These are phyloP conservation scores for Colletotrichum cordylinicola DNA, from an alignment of 2,329 filamentous ascomycete species.

Conservation along the genomic window DNA sequence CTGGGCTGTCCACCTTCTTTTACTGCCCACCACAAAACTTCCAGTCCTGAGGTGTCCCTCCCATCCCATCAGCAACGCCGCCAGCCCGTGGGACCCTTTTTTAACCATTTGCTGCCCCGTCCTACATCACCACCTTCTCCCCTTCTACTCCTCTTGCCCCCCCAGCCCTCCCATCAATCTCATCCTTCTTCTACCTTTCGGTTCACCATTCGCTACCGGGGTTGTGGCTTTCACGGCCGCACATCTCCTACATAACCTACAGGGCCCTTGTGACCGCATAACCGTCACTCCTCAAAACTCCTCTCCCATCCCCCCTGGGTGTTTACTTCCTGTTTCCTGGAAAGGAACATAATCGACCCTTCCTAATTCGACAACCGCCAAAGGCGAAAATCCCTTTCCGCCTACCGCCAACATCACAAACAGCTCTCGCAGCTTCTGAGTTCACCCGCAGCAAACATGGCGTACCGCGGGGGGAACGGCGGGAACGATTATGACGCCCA, in stretches of 20 bases:
- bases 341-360: not conserved
- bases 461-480: slow-evolving; percentile 63
- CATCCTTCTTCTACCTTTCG: slow-evolving; percentile 4
- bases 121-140: slow-evolving; percentile 8
- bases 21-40: not conserved
- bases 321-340: not conserved
- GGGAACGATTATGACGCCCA: slow-evolving; percentile 52
- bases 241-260: slow-evolving; percentile 10
- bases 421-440: not conserved
- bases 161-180: slow-evolving; percentile 15
- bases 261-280: slow-evolving; percentile 9
- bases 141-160: slow-evolving; percentile 19
- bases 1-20: not conserved
- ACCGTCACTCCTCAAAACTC: slow-evolving; percentile 1
- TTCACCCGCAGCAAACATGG: slow-evolving; percentile 41
- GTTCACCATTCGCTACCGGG: slow-evolving; percentile 17
- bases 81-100: slow-evolving; percentile 20
- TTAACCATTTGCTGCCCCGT: slow-evolving; percentile 23
- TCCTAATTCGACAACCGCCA: not conserved
- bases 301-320: not conserved
- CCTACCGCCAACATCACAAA: not conserved
- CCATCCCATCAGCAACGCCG: slow-evolving; percentile 7
- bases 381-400: not conserved
- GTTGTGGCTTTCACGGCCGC: slow-evolving; percentile 19
- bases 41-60: not conserved